Conservation (phyloP, 441 rosid species). For the Pelargonium citronellum region DNA sequence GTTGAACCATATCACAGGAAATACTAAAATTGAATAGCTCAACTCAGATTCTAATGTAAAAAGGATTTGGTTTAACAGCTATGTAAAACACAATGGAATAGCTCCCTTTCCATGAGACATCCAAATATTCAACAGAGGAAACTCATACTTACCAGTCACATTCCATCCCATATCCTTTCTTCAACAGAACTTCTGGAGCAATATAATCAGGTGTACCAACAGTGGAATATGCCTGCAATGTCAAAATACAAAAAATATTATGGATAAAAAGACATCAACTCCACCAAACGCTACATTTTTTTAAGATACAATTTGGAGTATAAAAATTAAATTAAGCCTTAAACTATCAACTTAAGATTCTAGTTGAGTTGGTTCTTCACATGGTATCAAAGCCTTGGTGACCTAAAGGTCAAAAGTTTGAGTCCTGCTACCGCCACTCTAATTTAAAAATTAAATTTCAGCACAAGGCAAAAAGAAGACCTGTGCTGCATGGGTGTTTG, state of each 20-base stretch:
- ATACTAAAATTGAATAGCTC: not conserved
- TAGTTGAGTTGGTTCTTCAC: too few relatives aligned
- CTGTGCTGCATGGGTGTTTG: too few relatives aligned
- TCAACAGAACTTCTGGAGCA: constrained; percentile 95
- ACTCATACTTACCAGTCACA: constrained; percentile 70
- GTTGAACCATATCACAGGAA: not conserved
- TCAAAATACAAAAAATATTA: not conserved
- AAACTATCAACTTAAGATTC: too few relatives aligned
- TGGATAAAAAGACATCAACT: not conserved
- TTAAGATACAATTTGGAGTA: too few relatives aligned
- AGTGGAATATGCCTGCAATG: constrained; percentile 81
- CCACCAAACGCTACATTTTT: not conserved
- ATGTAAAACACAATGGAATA: not conserved
- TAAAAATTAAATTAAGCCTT: too few relatives aligned
- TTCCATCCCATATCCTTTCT: constrained; percentile 98
- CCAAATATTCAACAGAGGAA: not conserved
- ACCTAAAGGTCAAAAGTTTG: too few relatives aligned
- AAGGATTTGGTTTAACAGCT: not conserved
- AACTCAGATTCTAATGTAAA: constrained; percentile 8
- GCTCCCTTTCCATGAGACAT: not conserved
- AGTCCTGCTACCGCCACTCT: too few relatives aligned
- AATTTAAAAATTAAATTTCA: too few relatives aligned
- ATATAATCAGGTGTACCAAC: constrained; percentile 98
- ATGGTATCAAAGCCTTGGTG: too few relatives aligned
- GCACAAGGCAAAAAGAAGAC: too few relatives aligned